Base-by-base conservation (phyloP, 2,329 filamentous ascomycete genomes). In the Verticillium tricorpus region DNA sequence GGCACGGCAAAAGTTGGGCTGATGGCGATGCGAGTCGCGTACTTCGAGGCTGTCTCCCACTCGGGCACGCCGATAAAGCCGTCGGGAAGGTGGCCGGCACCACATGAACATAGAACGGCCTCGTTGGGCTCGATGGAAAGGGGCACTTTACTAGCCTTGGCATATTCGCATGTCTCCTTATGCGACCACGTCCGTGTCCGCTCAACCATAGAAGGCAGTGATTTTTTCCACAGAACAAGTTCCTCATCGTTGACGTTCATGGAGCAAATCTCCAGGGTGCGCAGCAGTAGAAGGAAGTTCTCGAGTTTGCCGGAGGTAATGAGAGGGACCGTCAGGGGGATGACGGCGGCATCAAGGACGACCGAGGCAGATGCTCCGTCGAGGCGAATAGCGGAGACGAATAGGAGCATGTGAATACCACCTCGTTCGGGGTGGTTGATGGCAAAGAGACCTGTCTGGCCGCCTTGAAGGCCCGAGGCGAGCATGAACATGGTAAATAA, bases 1-100 rank as follows among this genome's bases (percentile, higher is more conserved):
- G 76, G 74, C 25, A 76, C 74, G 9, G 81, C 72, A 67, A 79
- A 89, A 0, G 75, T 72, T 0, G 84, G 84, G 61, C 85, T 87
- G 66, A 89, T 83, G 5, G 83, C 84, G 6, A 85, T 74, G 6
- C 87, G 79, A 32, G 86, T 83, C 32, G 81, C 77, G 57, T 78
- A 72, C 60, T 74, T 69, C 1, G 73, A 72, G 12, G 76, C 76
- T 9, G 68, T 72, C 0, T 81, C 74, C 75, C 81, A 81, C 19
- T 76, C 74, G 0, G 80, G 79, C 7, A 82, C 57, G 3, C 68
- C 61, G 45, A 77, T 65, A 60, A 76, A 85, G 55, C 69, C 59
- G 0, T 72, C 63, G 0, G 80, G 80, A 5, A 83, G 62, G 32
- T 70, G 66, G 0, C 81, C 81, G 19, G 73, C 68, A 32, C 81